Percentiles rank a stretch among this genome's conserved stretches.
phyloP scores from a whole-genome alignment of 2,329 filamentous ascomycete genomes.

The Trichoderma guizhouense region DNA sequence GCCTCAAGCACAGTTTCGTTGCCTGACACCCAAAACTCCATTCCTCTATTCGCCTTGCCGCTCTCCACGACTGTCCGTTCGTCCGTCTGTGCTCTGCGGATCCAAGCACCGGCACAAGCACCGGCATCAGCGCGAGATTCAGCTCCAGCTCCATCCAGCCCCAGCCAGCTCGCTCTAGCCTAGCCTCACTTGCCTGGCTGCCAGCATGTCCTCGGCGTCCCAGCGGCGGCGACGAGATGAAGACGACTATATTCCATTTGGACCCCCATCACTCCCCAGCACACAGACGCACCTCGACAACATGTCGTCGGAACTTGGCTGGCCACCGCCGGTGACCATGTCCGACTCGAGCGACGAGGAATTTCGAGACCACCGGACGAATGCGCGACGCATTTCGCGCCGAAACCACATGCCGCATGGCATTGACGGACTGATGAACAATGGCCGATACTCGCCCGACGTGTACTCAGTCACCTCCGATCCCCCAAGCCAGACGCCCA shows the following conservation, averaged over 20 bases:
- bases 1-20: background rate
- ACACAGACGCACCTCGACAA: conserved; percentile 5
- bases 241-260: conserved; percentile 15
- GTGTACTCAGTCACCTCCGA: conserved; percentile 6
- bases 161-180: background rate
- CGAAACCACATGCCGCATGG: background rate
- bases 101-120: background rate
- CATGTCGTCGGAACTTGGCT: conserved; percentile 9
- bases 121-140: background rate
- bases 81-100: background rate
- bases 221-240: conserved; percentile 14
- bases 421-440: background rate
- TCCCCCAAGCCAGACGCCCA: conserved; percentile 2
- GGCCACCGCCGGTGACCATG: conserved; percentile 1
- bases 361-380: background rate
- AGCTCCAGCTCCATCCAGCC: background rate
- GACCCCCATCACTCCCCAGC: conserved; percentile 11
- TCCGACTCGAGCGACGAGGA: conserved; percentile 15
- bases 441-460: conserved; percentile 9
- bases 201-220: conserved; percentile 10
- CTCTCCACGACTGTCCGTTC: background rate
- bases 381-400: background rate
- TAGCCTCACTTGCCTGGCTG: background rate
- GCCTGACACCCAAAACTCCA: background rate
- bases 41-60: background rate